Conservation (phyloP, 495 filamentous ascomycete genomes). For the Tetracladium setigerum region DNA sequence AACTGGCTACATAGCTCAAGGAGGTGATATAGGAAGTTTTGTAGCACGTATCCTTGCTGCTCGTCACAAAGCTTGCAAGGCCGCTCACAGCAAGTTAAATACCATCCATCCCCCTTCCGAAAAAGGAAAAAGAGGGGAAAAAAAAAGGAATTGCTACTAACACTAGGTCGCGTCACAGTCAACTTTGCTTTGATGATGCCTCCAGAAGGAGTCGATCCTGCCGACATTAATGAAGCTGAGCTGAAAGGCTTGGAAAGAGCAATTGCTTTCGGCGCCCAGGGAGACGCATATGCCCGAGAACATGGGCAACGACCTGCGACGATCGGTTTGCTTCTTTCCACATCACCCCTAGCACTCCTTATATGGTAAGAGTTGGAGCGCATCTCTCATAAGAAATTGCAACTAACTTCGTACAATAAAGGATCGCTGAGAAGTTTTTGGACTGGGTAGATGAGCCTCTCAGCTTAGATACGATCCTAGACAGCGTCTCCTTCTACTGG, state of each 20-base stretch:
- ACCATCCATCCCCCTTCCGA: too few species aligned
- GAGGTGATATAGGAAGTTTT: constrained; percentile 57
- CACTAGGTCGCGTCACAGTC: too few species aligned
- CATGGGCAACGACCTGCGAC: constrained; percentile 56
- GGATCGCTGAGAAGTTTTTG: constrained; percentile 62
- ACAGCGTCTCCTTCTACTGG: constrained; percentile 56
- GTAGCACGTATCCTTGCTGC: constrained; percentile 36
- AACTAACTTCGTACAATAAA: constrained; percentile 20
- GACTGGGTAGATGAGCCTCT: constrained; percentile 53
- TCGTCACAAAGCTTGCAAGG: constrained; percentile 30
- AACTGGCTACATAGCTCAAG: constrained; percentile 54
- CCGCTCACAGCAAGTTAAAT: constrained; percentile 27
- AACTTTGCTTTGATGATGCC: constrained; percentile 3
- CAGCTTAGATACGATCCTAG: constrained; percentile 45
- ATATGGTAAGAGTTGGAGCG: constrained; percentile 52
- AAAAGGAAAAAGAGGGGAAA: too few species aligned
- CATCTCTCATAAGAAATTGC: too few species aligned
- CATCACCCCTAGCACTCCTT: constrained; percentile 54
- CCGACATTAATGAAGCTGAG: constrained; percentile 26
- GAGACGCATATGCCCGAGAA: constrained; percentile 45
- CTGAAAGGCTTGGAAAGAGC: constrained; percentile 26
- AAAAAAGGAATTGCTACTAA: too few species aligned
- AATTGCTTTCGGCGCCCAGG: constrained; percentile 28
- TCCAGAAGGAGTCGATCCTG: neutral
- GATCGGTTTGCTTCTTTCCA: constrained; percentile 49